Evolutionary conservation across 305 asterid genomes (phyloP), one percentile per base, ranked within the genome.

Genomic region (Fraxinus velutina): DNA sequence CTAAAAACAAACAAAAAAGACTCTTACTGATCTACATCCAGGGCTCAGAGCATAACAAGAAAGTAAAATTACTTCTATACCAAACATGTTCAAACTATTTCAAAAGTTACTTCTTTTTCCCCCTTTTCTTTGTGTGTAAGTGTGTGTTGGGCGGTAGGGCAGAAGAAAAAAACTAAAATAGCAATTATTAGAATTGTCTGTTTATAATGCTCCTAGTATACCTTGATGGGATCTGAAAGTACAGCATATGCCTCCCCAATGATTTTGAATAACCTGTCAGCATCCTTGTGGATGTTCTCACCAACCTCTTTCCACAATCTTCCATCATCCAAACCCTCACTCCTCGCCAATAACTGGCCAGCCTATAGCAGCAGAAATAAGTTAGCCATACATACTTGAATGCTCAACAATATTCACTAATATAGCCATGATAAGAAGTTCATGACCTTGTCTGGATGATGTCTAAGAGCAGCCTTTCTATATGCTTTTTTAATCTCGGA

Each of bases 221-320:
- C 99, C 97, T 94, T 91, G 86, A 89, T 86, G 13, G 95, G 86
- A 87, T 93, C 97, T 19, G 98, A 96, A 79, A 96, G 98, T 29
- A 92, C 91, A 37, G 95, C 91, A 85, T 94, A 96, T 9, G 99
- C 98, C 88, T 94, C 99, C 75, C 98, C 98, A 30, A 96, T 94
- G 81, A 91, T 84, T 88, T 96, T 96, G 90, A 96, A 96, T 72
- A 96, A 86, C 87, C 91, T 88, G 83, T 96, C 98, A 76, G 99
- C 97, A 86, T 94, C 99, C 15, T 81, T 83, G 81, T 93, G 97
- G 80, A 96, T 92, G 81, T 90, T 91, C 86, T 92, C 94, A 22
- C 90, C 90, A 73, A 90, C 90, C 83, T 92, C 94, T 87, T 91
- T 93, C 93, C 95, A 90, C 77, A 90, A 80, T 73, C 86, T 87